Conservation (phyloP, 495 filamentous ascomycete genomes). For the Aspergillus sclerotiicarbonarius region DNA sequence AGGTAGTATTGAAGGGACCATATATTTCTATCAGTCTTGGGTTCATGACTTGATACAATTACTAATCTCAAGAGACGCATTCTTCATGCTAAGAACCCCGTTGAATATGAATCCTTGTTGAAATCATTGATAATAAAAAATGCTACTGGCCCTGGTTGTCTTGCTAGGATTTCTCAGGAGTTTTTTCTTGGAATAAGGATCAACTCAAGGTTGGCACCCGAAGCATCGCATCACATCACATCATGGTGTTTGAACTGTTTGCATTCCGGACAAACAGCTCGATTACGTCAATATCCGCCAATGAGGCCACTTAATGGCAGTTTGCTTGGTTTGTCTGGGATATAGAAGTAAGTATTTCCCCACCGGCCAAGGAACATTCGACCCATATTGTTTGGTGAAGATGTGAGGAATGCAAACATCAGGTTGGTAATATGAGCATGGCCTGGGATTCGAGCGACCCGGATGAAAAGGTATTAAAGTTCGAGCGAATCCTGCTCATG, state of each 20-base stretch:
- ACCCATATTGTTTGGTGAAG: neutral
- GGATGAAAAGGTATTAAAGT: neutral
- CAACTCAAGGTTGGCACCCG: no score
- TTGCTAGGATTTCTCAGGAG: no score
- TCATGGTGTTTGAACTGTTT: neutral
- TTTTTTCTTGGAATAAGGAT: no score
- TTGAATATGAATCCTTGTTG: no score
- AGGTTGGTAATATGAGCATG: neutral
- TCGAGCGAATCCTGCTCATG: neutral
- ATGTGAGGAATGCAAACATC: neutral
- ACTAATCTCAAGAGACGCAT: no score
- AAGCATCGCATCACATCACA: no score
- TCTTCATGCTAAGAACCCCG: no score
- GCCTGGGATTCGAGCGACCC: neutral
- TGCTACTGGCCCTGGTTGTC: no score
- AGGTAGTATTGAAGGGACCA: no score
- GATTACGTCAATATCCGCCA: neutral
- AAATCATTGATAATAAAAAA: no score
- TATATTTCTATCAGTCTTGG: no score
- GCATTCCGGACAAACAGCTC: neutral
- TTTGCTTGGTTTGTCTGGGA: neutral
- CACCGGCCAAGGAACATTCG: neutral
- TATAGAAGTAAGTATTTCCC: neutral
- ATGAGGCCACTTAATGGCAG: neutral
- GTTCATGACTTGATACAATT: no score